Percentiles rank a stretch among this genome's conserved stretches.
phyloP scores from a whole-genome alignment of 2,329 filamentous ascomycete genomes.

The Corinectria fuckeliana region DNA sequence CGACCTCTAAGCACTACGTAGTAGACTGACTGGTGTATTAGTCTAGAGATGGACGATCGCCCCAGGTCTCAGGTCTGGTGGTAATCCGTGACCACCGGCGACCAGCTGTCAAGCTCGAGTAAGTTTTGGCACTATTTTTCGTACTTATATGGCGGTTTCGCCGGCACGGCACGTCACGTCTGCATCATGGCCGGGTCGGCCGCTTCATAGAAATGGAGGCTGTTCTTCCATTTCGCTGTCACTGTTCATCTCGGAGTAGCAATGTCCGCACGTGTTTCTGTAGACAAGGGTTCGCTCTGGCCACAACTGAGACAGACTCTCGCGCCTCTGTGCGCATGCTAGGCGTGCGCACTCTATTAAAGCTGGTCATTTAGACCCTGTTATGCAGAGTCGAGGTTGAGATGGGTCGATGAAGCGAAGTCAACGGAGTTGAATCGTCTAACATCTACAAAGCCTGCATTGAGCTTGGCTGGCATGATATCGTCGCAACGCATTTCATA shows the following conservation, averaged over 20 bases:
- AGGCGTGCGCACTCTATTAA: background rate
- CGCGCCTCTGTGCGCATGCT: background rate
- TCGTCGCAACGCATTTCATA: slow-evolving; percentile 9
- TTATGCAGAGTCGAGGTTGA: background rate
- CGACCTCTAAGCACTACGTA: background rate
- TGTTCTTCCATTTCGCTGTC: background rate
- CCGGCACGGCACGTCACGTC: background rate
- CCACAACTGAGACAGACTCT: background rate
- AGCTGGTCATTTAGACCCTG: background rate
- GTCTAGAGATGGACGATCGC: slow-evolving; percentile 13
- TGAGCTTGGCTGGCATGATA: background rate
- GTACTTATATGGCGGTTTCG: background rate
- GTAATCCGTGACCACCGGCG: slow-evolving; percentile 9
- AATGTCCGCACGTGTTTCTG: background rate
- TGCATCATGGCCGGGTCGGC: background rate
- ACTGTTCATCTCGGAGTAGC: background rate
- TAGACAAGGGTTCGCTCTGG: background rate
- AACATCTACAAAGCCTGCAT: background rate
- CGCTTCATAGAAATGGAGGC: slow-evolving; percentile 5
- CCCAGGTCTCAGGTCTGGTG: slow-evolving; percentile 4
- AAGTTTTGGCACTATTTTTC: background rate
- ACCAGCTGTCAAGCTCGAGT: background rate
- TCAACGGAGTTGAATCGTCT: background rate
- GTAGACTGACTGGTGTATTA: no score
- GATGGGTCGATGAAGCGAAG: slow-evolving; percentile 1